Conservation (phyloP, 2,329 filamentous ascomycete species). For the Microcyclosporella mali region DNA sequence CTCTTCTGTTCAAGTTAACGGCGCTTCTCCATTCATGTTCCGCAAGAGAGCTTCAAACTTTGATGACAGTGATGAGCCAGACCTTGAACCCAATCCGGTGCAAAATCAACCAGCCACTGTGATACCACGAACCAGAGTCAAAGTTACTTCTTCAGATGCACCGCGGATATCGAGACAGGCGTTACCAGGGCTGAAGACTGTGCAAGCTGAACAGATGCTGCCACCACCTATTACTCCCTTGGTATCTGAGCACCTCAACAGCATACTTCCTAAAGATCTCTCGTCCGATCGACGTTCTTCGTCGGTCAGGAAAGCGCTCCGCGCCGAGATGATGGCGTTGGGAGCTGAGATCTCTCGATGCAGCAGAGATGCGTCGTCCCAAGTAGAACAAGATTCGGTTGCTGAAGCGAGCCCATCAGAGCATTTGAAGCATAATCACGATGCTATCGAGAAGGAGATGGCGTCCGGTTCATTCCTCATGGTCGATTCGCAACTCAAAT, state of each 20-base stretch:
- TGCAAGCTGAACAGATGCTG: too few relatives aligned
- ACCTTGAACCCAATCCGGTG: neutral
- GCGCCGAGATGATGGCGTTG: slow-evolving; percentile 20
- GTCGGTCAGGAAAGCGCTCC: slow-evolving; percentile 19
- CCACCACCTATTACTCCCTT: slow-evolving; percentile 9
- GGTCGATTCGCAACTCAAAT: neutral
- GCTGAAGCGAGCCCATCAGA: neutral
- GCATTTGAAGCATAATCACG: neutral
- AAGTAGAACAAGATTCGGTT: slow-evolving; percentile 4
- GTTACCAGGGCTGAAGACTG: too few relatives aligned
- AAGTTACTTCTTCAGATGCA: neutral
- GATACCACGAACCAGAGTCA: slow-evolving; percentile 2
- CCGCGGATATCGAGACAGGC: too few relatives aligned
- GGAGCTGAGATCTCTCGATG: slow-evolving; percentile 20
- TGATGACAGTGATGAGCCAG: slow-evolving; percentile 3
- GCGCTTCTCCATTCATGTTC: slow-evolving; percentile 25
- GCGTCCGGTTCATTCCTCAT: neutral
- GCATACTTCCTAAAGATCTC: slow-evolving; percentile 8
- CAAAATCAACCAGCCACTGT: slow-evolving; percentile 2
- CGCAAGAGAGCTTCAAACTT: slow-evolving; percentile 19
- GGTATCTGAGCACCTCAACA: slow-evolving; percentile 16
- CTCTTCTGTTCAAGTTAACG: slow-evolving; percentile 7
- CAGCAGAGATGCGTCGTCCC: slow-evolving; percentile 15
- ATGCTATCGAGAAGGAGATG: neutral
- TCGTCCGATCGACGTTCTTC: slow-evolving; percentile 10